Base-by-base conservation (phyloP, 768 basidiomycete species). In the Mycena olivaceomarginata region DNA sequence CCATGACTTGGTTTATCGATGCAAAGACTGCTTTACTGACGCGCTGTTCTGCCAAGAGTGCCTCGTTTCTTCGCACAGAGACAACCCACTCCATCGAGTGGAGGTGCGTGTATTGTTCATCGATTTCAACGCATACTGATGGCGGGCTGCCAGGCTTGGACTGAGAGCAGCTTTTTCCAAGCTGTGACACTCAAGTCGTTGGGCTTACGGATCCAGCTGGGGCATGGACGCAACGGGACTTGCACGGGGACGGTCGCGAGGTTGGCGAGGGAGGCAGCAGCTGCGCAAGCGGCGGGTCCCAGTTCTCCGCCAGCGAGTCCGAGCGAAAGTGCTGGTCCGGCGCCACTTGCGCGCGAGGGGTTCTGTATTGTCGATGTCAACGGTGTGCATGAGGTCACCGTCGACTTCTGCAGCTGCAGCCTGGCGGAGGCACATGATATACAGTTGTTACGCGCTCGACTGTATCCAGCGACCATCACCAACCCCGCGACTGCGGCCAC, bases 381-480 rank as follows among this genome's bases (percentile, higher is more conserved):
- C 31, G 73, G 79, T 7, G 43, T 81, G 9, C 79, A 81, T 40
- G 53, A 68, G 18, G 68, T 80, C 13, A 64, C 16, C 3, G 43
- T 81, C 9, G 56, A 76, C 25, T 80, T 78, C 59, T 81, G 81
- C 57, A 37, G 2, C 67, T 81, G 80, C 72, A 11, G 6, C 10
- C 8, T 6, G 56, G 51, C 37, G 0, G 39, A 51, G 20, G n/a
- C n/a, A 2, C 62, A 62, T 37, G 62, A 69, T 20, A 40, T 53
- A n/a, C 82, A 82, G 48, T 70, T 82, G 0, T 46, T 82, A 2
- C 77, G 41, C 0, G 48, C 10, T 7, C 60, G 60, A 0, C 43
- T 57, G 13, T 78, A 77, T 37, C 81, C 82, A 0, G 78, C 80
- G 0, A 82, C 78, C 7, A 40, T 39, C 4, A n/a, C 65, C 0